Conservation (phyloP, 257 asterid genomes). For the Coffea canephora region DNA sequence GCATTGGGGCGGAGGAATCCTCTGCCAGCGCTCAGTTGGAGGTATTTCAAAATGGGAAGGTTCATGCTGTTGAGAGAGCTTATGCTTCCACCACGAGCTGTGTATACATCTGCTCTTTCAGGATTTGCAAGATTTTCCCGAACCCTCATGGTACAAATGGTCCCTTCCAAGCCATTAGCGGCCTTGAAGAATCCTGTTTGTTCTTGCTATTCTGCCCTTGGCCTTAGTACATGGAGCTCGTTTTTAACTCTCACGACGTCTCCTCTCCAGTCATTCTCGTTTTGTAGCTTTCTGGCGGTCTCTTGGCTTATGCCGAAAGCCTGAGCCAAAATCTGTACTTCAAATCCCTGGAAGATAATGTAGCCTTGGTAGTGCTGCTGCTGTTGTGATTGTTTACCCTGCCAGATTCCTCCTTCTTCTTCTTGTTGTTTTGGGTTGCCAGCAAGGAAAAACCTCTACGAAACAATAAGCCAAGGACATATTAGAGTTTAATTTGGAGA, state of each 20-base stretch:
- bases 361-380: conserved; percentile 16
- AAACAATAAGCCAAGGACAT: neutral
- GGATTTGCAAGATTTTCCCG: conserved; percentile 44
- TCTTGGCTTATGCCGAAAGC: conserved; percentile 29
- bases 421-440: conserved; percentile 45
- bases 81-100: conserved; percentile 55
- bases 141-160: conserved; percentile 42
- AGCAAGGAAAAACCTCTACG: conserved; percentile 58
- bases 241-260: conserved; percentile 41
- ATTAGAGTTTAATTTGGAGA: neutral
- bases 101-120: conserved; percentile 42
- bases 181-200: neutral
- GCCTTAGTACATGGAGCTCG: conserved; percentile 28
- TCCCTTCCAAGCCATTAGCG: conserved; percentile 57
- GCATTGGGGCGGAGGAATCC: conserved; percentile 52
- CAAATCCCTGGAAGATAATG: conserved; percentile 40
- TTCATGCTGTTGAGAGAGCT: conserved; percentile 45
- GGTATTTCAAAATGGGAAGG: conserved; percentile 46
- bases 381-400: neutral
- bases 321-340: conserved; percentile 30
- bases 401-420: conserved; percentile 5
- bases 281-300: conserved; percentile 28
- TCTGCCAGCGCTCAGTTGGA: conserved; percentile 53
- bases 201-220: conserved; percentile 26
- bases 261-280: conserved; percentile 38